Percentiles rank a stretch among this genome's conserved stretches.
Conservation (phyloP, 1,284 basidiomycete species). For the Violaceomyces palustris region DNA sequence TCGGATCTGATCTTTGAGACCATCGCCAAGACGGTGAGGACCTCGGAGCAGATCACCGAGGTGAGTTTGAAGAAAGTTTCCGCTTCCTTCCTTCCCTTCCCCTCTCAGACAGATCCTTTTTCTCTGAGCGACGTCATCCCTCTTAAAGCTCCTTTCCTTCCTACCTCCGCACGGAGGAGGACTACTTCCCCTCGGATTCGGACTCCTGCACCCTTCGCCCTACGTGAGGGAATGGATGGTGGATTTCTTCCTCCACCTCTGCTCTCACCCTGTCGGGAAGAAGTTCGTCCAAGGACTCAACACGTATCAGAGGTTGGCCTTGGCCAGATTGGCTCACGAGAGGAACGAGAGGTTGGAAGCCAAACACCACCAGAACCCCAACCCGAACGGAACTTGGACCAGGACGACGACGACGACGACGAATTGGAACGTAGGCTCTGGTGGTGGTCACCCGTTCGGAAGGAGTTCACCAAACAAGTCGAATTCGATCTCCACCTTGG, state of each 20-base stretch:
- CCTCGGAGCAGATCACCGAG: conserved; percentile 84
- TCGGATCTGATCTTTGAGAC: conserved; percentile 70
- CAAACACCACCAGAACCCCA: too few species aligned
- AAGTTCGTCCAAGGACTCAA: conserved; percentile 79
- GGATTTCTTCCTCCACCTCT: conserved; percentile 54
- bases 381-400: too few species aligned
- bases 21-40: conserved; percentile 55
- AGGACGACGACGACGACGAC: too few species aligned
- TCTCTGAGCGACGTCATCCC: not conserved
- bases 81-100: not conserved
- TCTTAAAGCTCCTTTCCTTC: conserved; percentile 68
- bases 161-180: conserved; percentile 76
- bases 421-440: too few species aligned
- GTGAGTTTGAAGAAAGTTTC: conserved; percentile 56
- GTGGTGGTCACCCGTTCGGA: too few species aligned
- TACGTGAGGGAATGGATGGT: conserved; percentile 71
- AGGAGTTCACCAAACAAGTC: too few species aligned
- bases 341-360: conserved; percentile 18
- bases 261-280: conserved; percentile 61
- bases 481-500: too few species aligned
- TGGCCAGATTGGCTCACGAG: conserved; percentile 46
- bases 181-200: conserved; percentile 75
- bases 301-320: conserved; percentile 80
- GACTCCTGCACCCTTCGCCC: conserved; percentile 78
- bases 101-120: not conserved